Percentiles rank a stretch among this genome's conserved stretches.
Conservation (phyloP, 1,139 yeast species). For the Candida neerlandica region DNA sequence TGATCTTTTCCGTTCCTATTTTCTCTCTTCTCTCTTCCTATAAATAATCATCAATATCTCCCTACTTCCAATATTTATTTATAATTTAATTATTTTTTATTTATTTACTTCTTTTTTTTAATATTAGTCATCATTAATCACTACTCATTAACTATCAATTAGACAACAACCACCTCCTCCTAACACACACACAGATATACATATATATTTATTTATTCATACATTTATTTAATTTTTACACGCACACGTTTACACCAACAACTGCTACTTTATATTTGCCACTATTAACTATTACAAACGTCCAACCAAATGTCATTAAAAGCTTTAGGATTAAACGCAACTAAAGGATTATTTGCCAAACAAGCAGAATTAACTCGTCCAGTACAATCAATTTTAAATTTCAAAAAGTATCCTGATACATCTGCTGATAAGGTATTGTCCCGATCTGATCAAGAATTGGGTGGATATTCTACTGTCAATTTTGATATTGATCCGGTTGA, state of each 20-base stretch:
- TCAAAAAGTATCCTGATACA: conserved; percentile 46
- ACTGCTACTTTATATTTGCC: not conserved
- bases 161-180: not conserved
- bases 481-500: conserved; percentile 44
- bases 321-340: conserved; percentile 44
- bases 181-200: no score
- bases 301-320: conserved; percentile 42
- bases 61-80: not conserved
- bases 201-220: not conserved
- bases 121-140: not conserved
- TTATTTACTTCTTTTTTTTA: not conserved
- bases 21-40: not conserved
- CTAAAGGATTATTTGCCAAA: conserved; percentile 40
- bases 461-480: conserved; percentile 73
- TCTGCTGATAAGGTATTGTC: conserved; percentile 52
- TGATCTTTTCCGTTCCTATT: not conserved
- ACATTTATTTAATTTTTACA: not conserved
- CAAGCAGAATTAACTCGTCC: conserved; percentile 33
- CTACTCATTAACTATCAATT: not conserved
- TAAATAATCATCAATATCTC: conserved; percentile 6
- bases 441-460: conserved; percentile 72
- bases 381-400: conserved; percentile 54
- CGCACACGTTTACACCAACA: not conserved
- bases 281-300: not conserved
- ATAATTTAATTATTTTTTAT: not conserved